Evolutionary conservation across 805 yeast species (phyloP), one percentile per base, ranked within the genome.

Genomic region (Tetrapisispora phaffii): DNA sequence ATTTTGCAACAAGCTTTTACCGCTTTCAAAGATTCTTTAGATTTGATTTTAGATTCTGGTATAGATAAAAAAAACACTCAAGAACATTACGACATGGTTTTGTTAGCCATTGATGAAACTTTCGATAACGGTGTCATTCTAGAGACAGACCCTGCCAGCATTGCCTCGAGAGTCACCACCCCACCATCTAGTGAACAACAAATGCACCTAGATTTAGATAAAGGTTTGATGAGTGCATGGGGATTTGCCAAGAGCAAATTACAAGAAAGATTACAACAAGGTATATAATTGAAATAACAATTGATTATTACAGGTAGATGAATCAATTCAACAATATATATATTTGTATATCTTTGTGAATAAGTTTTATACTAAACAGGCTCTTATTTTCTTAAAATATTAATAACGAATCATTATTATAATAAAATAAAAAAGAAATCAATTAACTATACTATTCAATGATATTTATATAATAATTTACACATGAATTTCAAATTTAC

Each of bases 41-140:
- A 83, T 53, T 78, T 85, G 47, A 74, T 89, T 41, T 70, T 89
- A 49, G 75, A 69, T 50, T 55, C 60, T 33, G 72, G 84, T 13
- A 70, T 89, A 50, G 97, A 93, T 65, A 85, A 80, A 62, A 74
- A 80, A 52, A 76, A 89, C 3, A 69, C 90, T 39, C 75, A 80
- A 56, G 95, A 85, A 52, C 77, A 82, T 61, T 93, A 82, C 61
- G 98, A 93, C 65, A 73, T 85, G 72, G 82, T 88, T 33, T 72
- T 86, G 37, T 74, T 93, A 62, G 85, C 94, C 4, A 76, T 89
- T 37, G 98, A 93, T 64, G 97, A 93, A 67, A 75, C 94, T 9
- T 72, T 93, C 41, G 98, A 93, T 61, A 95, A 89, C 60, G 98
- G 97, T 34, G 79, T 93, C 51, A 79, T 93, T 46, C 73, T 93